Base-by-base conservation (phyloP, 352 stramenopile species). In the Phytophthora cryptogea region DNA sequence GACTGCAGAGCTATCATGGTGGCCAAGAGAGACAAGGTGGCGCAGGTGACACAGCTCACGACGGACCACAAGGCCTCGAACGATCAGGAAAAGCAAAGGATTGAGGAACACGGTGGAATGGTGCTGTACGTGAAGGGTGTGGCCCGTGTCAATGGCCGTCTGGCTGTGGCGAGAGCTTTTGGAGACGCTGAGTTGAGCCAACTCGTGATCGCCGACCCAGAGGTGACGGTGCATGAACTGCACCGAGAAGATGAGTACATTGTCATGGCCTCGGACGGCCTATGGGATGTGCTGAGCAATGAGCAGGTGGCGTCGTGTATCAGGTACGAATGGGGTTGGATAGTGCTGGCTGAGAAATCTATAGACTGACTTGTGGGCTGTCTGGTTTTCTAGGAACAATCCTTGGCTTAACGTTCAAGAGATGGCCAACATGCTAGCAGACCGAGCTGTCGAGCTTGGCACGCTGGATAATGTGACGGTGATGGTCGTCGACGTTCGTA, bases 381-480 rank as follows among this genome's bases (percentile, higher is more conserved):
- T 16, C 27, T 56, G 27, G 59, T 33, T 36, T 49, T 16, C 0
- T 48, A 87, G 76, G 30, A 89, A 86, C 49, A 72, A 92, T 44
- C 70, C 74, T 33, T 88, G 83, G 76, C 63, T 94, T 10, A 72
- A 68, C 8, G 68, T 80, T n/a, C 56, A 86, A 17, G 80, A 89
- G 23, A 70, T 92, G 39, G 66, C 78, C 10, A 58, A 82, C n/a
- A 77, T 89, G 53, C 64, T 94, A 1, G 60, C 81, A 3, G 71
- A 88, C n/a, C 72, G 77, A 14, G 84, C 84, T 10, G 77, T 92
- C 1, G 79, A 94, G 55, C 63, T 82, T 23, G 78, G 78, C 20
- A 89, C 78, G 43, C 61, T 79, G 44, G 85, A 94, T 65, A 94
- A 94, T 60, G 72, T 94, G 43, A 94, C 85, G 5, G 81, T 89